These are phyloP conservation scores for Apophysomyces elegans DNA, from an alignment of 371 early-diverging fungal genomes.

Conservation along the genomic window DNA sequence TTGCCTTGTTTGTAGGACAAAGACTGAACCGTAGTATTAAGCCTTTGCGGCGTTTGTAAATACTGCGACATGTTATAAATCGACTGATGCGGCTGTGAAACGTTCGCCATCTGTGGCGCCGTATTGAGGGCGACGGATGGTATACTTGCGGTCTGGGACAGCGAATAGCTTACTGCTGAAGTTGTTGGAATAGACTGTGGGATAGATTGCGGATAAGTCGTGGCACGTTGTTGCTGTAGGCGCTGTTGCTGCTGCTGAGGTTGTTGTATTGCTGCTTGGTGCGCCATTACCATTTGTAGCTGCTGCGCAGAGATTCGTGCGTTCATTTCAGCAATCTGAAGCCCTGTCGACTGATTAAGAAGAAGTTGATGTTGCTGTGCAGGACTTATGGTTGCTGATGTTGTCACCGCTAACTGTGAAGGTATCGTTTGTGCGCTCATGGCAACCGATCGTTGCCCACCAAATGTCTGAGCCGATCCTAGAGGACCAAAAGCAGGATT, in stretches of 20 bases:
- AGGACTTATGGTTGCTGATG: neutral
- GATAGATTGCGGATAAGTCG: neutral
- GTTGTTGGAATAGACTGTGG: neutral
- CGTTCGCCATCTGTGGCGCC: neutral
- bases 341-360: neutral
- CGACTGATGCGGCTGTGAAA: constrained; percentile 14
- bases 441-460: neutral
- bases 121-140: neutral
- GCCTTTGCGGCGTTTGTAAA: neutral
- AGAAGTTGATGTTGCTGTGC: neutral
- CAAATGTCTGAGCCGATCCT: neutral
- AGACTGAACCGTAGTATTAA: neutral
- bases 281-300: constrained; percentile 32
- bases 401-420: neutral
- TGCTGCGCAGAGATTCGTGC: constrained; percentile 38
- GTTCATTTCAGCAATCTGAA: constrained; percentile 16
- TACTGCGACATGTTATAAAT: constrained; percentile 3
- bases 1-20: constrained; percentile 11
- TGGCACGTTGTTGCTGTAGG: constrained; percentile 18
- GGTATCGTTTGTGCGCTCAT: neutral
- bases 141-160: neutral
- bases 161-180: neutral
- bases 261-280: constrained; percentile 32
- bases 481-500: neutral
- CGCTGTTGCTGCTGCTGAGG: constrained; percentile 24